Conservation (phyloP, 2,329 filamentous ascomycete species). For the Setomelanomma holmii region DNA sequence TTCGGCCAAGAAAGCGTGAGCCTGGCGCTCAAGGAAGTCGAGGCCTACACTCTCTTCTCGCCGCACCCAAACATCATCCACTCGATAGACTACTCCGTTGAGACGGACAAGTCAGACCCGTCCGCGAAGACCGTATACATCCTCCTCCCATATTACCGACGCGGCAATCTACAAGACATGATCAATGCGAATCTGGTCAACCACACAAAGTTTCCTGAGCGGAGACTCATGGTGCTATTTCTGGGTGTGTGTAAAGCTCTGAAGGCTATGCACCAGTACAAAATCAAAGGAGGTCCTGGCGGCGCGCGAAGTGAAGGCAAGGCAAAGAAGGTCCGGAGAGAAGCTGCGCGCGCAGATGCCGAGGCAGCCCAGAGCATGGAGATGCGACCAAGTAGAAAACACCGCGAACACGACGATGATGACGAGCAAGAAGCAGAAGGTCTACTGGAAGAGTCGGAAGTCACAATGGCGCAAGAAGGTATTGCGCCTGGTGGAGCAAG, state of each 20-base stretch:
- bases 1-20: slow-evolving; percentile 96
- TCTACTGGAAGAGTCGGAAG: slow-evolving; percentile 82
- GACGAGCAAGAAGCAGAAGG: slow-evolving; percentile 80
- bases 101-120: slow-evolving; percentile 71
- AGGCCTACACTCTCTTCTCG: slow-evolving; percentile 91
- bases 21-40: slow-evolving; percentile 94
- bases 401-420: slow-evolving; percentile 62
- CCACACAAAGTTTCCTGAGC: slow-evolving; percentile 87
- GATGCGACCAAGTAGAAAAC: slow-evolving; percentile 50
- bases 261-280: slow-evolving; percentile 90
- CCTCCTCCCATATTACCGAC: slow-evolving; percentile 90
- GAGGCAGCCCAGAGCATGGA: slow-evolving; percentile 54
- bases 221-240: slow-evolving; percentile 86
- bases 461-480: slow-evolving; percentile 70
- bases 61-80: slow-evolving; percentile 86
- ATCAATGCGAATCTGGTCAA: slow-evolving; percentile 99
- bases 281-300: slow-evolving; percentile 64
- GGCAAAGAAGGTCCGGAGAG: slow-evolving; percentile 61
- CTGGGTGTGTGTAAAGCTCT: slow-evolving; percentile 89
- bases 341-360: slow-evolving; percentile 63
- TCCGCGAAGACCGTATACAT: slow-evolving; percentile 95
- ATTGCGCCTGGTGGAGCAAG: slow-evolving; percentile 72
- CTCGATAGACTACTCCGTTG: slow-evolving; percentile 81
- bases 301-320: slow-evolving; percentile 59
- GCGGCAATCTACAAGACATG: slow-evolving; percentile 95